Evolutionary conservation across 1,284 basidiomycete genomes (phyloP).

Genomic region (Xanthoconium separans): DNA sequence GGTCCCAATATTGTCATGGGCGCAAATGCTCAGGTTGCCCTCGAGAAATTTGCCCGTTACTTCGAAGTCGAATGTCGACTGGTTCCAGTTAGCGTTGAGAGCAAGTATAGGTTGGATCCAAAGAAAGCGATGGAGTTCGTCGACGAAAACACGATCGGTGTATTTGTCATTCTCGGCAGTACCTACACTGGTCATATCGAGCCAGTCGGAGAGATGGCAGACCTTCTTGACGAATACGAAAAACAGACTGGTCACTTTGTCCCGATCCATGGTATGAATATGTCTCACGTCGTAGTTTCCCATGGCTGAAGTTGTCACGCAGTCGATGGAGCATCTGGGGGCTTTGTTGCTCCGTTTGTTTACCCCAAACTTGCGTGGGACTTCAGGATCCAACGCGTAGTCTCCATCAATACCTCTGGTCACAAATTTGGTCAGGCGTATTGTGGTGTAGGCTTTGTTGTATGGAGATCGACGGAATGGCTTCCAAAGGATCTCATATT

Average conservation of each 20-base stretch:
- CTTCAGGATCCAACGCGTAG: slow-evolving; percentile 84
- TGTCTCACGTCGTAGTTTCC: slow-evolving; percentile 25
- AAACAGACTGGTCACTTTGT: slow-evolving; percentile 74
- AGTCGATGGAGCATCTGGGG: slow-evolving; percentile 82
- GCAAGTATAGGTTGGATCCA: slow-evolving; percentile 81
- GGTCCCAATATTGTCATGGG: slow-evolving; percentile 80
- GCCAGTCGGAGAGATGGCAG: slow-evolving; percentile 84
- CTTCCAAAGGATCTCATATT: slow-evolving; percentile 87
- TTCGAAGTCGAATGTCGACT: slow-evolving; percentile 87
- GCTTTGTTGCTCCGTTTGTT: slow-evolving; percentile 83
- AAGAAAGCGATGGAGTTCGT: slow-evolving; percentile 85
- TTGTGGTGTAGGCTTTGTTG: slow-evolving; percentile 87
- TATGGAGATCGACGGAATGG: slow-evolving; percentile 74
- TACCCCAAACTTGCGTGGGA: slow-evolving; percentile 83
- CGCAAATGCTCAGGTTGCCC: slow-evolving; percentile 81
- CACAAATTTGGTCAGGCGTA: slow-evolving; percentile 90
- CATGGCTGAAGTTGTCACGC: slow-evolving; percentile 5
- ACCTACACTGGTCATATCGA: slow-evolving; percentile 97
- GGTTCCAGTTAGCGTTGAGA: slow-evolving; percentile 74
- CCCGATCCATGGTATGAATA: slow-evolving; percentile 73
- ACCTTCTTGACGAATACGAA: slow-evolving; percentile 86
- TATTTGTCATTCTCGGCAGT: slow-evolving; percentile 79
- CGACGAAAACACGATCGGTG: slow-evolving; percentile 90
- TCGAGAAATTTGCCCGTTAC: slow-evolving; percentile 92
- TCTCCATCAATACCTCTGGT: slow-evolving; percentile 85